These are phyloP conservation scores for Talaromyces liani DNA, from an alignment of 495 filamentous ascomycete genomes.

Conservation along the genomic window DNA sequence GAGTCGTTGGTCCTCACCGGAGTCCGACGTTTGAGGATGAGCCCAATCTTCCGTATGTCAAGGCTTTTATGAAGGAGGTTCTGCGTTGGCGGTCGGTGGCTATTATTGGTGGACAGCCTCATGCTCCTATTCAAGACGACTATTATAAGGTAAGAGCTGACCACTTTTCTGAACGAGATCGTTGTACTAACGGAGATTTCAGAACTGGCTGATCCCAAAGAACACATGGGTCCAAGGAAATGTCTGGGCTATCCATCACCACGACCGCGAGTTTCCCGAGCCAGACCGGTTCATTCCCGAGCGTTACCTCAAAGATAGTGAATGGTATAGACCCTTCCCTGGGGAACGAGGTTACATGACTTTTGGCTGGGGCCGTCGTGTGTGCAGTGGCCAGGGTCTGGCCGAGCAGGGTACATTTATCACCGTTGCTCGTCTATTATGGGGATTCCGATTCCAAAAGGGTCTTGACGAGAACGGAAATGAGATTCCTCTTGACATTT, in stretches of 20 bases:
- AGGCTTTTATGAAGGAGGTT: conserved; percentile 29
- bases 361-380: conserved; percentile 41
- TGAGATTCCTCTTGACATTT: conserved; percentile 41
- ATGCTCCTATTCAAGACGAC: conserved; percentile 45
- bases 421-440: neutral
- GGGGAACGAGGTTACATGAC: conserved; percentile 57
- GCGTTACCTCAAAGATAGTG: conserved; percentile 24
- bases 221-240: conserved; percentile 21
- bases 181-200: neutral
- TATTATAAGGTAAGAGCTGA: conserved; percentile 20
- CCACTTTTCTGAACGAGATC: neutral
- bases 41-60: conserved; percentile 24
- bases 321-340: conserved; percentile 43
- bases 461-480: conserved; percentile 33
- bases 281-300: conserved; percentile 24
- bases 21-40: conserved; percentile 19
- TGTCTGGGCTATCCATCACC: conserved; percentile 31
- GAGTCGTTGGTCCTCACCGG: conserved; percentile 14
- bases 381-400: conserved; percentile 30
- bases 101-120: conserved; percentile 38
- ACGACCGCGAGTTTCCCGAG: conserved; percentile 35
- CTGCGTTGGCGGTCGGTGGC: conserved; percentile 29
- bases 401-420: conserved; percentile 32
- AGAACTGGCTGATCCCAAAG: conserved; percentile 18
- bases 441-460: conserved; percentile 9